These are phyloP conservation scores for Claviceps sp. DNA, from an alignment of 2,329 filamentous ascomycete species.

Conservation along the genomic window DNA sequence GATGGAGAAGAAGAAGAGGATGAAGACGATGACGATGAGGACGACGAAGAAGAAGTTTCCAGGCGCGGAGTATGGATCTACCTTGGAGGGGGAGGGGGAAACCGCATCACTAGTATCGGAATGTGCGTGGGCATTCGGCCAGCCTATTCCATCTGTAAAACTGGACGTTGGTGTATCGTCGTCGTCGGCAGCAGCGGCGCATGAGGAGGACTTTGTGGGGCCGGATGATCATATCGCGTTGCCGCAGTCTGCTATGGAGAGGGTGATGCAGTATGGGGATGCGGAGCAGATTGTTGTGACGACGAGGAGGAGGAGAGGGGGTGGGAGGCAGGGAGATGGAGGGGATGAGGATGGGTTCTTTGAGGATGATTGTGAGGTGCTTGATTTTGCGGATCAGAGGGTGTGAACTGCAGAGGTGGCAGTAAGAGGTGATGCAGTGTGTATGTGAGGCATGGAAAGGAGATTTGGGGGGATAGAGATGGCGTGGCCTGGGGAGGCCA, in stretches of 20 bases:
- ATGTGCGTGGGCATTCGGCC: constrained; percentile 46
- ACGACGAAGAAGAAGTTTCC: constrained; percentile 15
- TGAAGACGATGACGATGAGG: constrained; percentile 24
- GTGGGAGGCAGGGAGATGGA: constrained; percentile 31
- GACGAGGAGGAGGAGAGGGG: constrained; percentile 56
- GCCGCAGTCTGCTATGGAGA: constrained; percentile 51
- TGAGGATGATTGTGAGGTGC: constrained; percentile 82
- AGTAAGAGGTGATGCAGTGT: no score
- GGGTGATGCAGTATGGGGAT: constrained; percentile 45
- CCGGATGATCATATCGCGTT: constrained; percentile 45
- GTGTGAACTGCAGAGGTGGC: constrained; percentile 25
- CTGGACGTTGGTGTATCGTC: constrained; percentile 35
- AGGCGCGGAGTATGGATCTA: not conserved
- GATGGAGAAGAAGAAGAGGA: constrained; percentile 22
- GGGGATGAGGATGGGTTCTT: constrained; percentile 72
- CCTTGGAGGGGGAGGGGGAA: not conserved
- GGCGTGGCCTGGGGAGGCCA: no score
- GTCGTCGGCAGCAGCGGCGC: constrained; percentile 1
- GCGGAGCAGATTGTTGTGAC: constrained; percentile 73
- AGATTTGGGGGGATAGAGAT: no score
- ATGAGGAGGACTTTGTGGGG: constrained; percentile 39
- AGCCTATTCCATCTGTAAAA: constrained; percentile 34
- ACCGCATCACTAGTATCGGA: not conserved
- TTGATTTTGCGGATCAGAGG: constrained; percentile 70
- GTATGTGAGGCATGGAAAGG: no score